Evolutionary conservation across 768 basidiomycete species (phyloP).

Genomic region (Termitomyces heimii): DNA sequence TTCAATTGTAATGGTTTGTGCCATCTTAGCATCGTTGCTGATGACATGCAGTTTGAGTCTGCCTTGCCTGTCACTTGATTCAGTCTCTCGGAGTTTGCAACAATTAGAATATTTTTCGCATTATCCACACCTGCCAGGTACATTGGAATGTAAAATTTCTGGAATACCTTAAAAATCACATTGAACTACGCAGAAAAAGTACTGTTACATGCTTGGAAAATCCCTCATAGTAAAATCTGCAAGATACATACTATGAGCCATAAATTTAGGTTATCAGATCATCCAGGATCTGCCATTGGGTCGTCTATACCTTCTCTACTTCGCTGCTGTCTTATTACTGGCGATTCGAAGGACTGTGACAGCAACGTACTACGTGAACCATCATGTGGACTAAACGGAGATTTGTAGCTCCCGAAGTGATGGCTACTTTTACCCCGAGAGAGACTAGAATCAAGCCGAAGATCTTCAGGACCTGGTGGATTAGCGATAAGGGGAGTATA

Average conservation of each 20-base stretch:
- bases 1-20: background rate
- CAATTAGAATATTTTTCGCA: background rate
- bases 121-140: too few relatives aligned
- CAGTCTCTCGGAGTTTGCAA: background rate
- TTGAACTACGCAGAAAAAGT: background rate
- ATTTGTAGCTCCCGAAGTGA: constrained; percentile 35
- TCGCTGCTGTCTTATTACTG: constrained; percentile 7
- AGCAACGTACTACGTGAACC: constrained; percentile 41
- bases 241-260: background rate
- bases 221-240: background rate
- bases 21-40: background rate
- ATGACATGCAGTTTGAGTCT: constrained; percentile 1
- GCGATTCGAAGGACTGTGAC: constrained; percentile 15
- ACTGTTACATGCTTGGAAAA: background rate
- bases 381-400: constrained; percentile 29
- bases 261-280: background rate
- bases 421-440: constrained; percentile 57
- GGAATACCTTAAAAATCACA: background rate
- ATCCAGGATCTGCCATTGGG: constrained; percentile 12
- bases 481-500: constrained; percentile 51
- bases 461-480: constrained; percentile 34
- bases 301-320: constrained; percentile 9
- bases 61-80: background rate
- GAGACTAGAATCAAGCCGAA: constrained; percentile 45
- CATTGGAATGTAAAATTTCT: background rate